Base-by-base conservation (phyloP, 305 asterid species). In the Solanum chacoense region DNA sequence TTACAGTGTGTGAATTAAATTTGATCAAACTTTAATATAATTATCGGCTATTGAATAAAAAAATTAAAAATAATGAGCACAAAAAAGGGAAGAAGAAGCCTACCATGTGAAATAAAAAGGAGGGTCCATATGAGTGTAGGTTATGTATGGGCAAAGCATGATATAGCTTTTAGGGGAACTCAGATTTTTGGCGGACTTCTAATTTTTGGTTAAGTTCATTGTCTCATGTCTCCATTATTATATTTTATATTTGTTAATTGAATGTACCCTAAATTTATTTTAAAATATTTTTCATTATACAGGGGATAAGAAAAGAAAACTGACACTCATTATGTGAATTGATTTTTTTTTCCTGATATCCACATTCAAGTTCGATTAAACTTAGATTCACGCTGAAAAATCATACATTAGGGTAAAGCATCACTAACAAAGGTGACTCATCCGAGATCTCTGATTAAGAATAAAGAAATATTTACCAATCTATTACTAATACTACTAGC, bases 81-180 rank as follows among this genome's bases (percentile, higher is more conserved):
- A 6, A 67, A 67, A 67, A 67, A 5, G 74, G 74, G 2, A 4
- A 26, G 63, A 20, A 69, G 76, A 28, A 88, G 90, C 92, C 74
- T 84, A 86, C 91, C 94, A 94, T 93, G 94, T 93, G 96, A 87
- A 79, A 76, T 34, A 20, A 63, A 40, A 31, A 81, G 67, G 12
- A 26, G 93, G 94, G 83, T 78, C 94, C 93, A 91, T 87, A 89
- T 88, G 93, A 89, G 88, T 87, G 90, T 18, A 37, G 81, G 59
- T 59, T 87, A 80, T 94, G 91, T 91, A 87, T 75, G 85, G 89
- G 91, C 76, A 90, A 50, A 37, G 90, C 90, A 91, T 90, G 87
- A 90, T 36, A 28, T 24, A 69, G 28, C 65, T 10, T 76, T 91
- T 79, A 77, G 90, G 90, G 91, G 69, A 67, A 79, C 87, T 38